Conservation (phyloP, 768 basidiomycete genomes). For the Tricholoma saponaceum region DNA sequence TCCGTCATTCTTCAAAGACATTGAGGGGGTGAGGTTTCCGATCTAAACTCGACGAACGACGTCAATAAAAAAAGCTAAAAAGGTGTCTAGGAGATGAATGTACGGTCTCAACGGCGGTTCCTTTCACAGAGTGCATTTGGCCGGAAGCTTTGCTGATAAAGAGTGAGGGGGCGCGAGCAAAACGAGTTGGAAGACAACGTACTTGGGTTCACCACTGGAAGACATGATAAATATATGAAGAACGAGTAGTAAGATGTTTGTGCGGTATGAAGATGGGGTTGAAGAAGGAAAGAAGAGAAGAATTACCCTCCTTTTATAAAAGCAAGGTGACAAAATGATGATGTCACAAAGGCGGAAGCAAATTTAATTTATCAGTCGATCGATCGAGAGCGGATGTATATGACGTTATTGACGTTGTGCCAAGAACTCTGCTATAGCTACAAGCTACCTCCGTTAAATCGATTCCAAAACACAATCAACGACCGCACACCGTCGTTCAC, state of each 20-base stretch:
- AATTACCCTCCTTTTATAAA: not conserved
- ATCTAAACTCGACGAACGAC: slow-evolving; percentile 13
- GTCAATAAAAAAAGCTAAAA: not conserved
- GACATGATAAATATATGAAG: slow-evolving; percentile 11
- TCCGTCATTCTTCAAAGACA: slow-evolving; percentile 45
- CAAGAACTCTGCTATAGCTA: too few species aligned
- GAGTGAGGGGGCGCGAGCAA: not conserved
- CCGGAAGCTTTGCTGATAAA: slow-evolving; percentile 36
- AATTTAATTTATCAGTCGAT: not conserved
- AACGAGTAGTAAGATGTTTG: too few species aligned
- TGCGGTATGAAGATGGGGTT: not conserved
- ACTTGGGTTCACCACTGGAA: slow-evolving; percentile 17
- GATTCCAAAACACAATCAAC: too few species aligned
- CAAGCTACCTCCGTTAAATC: not conserved
- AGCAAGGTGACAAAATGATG: not conserved
- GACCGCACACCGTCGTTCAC: too few species aligned
- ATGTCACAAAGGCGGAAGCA: not conserved
- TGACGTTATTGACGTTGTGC: too few species aligned
- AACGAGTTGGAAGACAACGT: not conserved
- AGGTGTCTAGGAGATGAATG: not conserved
- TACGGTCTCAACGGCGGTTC: slow-evolving; percentile 26
- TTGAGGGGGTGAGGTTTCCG: slow-evolving; percentile 45
- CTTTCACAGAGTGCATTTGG: slow-evolving; percentile 41
- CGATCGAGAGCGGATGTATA: too few species aligned
- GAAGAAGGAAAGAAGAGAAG: not conserved